Conservation (phyloP, 441 rosid genomes). For the Bocquillonia castaneifolia region DNA sequence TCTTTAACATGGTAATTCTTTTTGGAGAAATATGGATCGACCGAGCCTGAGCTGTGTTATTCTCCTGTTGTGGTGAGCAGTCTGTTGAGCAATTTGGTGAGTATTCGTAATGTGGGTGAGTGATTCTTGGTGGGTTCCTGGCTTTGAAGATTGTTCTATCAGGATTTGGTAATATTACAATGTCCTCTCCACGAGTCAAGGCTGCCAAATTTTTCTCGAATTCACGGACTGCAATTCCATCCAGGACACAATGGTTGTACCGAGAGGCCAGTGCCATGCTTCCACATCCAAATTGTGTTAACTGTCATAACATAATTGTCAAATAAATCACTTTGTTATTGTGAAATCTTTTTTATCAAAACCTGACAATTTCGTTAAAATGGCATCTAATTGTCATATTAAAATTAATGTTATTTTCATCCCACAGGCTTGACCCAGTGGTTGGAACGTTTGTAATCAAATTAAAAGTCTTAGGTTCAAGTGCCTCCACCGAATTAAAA, state of each 20-base stretch:
- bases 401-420: too few relatives aligned
- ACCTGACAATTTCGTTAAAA: too few relatives aligned
- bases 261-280: slow-evolving; percentile 24
- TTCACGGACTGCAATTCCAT: slow-evolving; percentile 21
- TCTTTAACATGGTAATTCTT: slow-evolving; percentile 13
- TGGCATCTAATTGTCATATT: too few relatives aligned
- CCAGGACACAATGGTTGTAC: slow-evolving; percentile 23
- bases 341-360: too few relatives aligned
- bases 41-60: too few relatives aligned
- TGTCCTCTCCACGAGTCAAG: slow-evolving; percentile 16
- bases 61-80: background rate
- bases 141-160: slow-evolving; percentile 23
- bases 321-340: too few relatives aligned
- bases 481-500: too few relatives aligned
- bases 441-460: too few relatives aligned
- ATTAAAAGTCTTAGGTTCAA: too few relatives aligned
- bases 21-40: slow-evolving; percentile 8
- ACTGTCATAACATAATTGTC: background rate
- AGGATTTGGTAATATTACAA: slow-evolving; percentile 10
- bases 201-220: slow-evolving; percentile 19
- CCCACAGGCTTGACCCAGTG: too few relatives aligned
- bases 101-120: slow-evolving; percentile 20
- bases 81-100: background rate
- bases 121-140: slow-evolving; percentile 20
- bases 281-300: slow-evolving; percentile 27